phyloP scores from a whole-genome alignment of 208 protist genomes.

The Trypanosoma mega region DNA sequence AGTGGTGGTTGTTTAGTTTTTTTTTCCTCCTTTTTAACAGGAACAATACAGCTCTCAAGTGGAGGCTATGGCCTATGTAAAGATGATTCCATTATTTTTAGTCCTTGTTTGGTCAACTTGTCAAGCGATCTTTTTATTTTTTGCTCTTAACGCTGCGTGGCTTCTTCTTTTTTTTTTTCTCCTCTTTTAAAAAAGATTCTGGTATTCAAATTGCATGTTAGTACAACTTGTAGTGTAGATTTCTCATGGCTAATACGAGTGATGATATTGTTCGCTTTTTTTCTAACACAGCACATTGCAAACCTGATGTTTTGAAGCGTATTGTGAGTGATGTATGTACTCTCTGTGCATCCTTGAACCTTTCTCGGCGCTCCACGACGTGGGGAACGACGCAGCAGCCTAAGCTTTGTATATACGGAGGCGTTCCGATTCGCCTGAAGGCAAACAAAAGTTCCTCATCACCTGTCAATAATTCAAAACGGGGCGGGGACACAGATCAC shows the following conservation, averaged over 20 bases:
- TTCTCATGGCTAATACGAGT: background rate
- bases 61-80: too few species aligned
- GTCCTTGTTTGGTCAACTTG: too few species aligned
- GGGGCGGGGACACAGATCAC: background rate
- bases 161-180: too few species aligned
- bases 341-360: slow-evolving; percentile 23
- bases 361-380: slow-evolving; percentile 32
- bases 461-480: background rate
- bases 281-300: slow-evolving; percentile 26
- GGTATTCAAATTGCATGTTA: too few species aligned
- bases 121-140: too few species aligned
- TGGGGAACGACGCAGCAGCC: slow-evolving; percentile 54
- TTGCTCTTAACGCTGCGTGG: too few species aligned
- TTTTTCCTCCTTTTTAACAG: too few species aligned
- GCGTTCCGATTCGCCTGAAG: slow-evolving; percentile 33
- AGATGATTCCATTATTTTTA: too few species aligned
- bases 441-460: background rate
- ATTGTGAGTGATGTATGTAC: slow-evolving; percentile 46
- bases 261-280: slow-evolving; percentile 61
- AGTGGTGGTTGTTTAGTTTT: too few species aligned
- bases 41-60: too few species aligned
- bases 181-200: too few species aligned
- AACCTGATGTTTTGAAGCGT: slow-evolving; percentile 31
- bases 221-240: too few species aligned
- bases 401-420: slow-evolving; percentile 66